Conservation (phyloP, 208 protist species). For the Plasmodiophora brassicae region DNA sequence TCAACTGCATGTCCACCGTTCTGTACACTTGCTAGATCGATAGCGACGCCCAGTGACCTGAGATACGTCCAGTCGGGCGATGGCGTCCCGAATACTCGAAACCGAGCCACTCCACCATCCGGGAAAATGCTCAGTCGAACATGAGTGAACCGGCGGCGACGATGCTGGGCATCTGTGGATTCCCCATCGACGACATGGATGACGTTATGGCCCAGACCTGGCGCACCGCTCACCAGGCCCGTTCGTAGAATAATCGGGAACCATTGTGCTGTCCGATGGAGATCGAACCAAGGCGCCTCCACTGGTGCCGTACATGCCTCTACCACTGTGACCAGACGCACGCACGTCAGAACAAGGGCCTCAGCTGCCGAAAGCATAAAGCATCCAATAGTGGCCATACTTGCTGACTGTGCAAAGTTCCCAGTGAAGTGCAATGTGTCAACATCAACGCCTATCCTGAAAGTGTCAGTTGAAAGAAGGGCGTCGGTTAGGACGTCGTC, state of each 20-base stretch:
- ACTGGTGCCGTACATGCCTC: not conserved
- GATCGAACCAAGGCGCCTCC: not conserved
- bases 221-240: not conserved
- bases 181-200: not conserved
- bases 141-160: not conserved
- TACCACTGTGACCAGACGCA: not conserved
- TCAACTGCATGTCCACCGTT: not conserved
- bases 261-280: not conserved
- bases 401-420: not conserved
- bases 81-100: not conserved
- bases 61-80: not conserved
- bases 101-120: not conserved
- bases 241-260: not conserved
- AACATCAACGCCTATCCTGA: not conserved
- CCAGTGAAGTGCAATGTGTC: not conserved
- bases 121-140: not conserved
- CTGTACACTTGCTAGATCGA: not conserved
- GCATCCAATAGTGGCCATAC: too few relatives aligned
- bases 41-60: not conserved
- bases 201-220: not conserved
- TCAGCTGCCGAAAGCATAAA: not conserved
- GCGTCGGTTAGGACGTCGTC: not conserved
- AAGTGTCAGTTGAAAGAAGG: not conserved
- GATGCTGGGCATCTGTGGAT: not conserved
- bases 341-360: too few relatives aligned